Base-by-base conservation (phyloP, 331 rosid genomes). In the Acacia concinna region DNA sequence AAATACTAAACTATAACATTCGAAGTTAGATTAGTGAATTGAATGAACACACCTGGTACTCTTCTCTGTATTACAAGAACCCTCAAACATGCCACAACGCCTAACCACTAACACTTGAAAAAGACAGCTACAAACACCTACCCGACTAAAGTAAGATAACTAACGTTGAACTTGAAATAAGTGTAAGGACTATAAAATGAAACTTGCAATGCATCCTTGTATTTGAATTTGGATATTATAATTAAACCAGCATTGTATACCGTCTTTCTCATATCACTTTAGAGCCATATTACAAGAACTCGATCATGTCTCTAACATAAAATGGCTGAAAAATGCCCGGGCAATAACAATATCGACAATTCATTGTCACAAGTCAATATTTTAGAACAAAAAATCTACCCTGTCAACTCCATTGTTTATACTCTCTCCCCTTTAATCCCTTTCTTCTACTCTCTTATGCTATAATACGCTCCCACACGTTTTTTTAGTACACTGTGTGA, bases 391-490 rank as follows among this genome's bases (percentile, higher is more conserved):
- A 68, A 41, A 41, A 38, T 11, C 25, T 40, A 68, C 52, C n/a
- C 72, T 1, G 20, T 28, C 21, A 40, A 4, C 72, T 38, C 51
- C 73, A 68, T 1, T 12, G 73, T 41, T 23, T 40, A 46, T 21
- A 23, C 52, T 40, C 18, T 13, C 52, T 40, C 15, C 52, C 35
- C 52, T 11, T 15, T 69, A 27, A 43, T 25, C n/a, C 38, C 73
- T 68, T 68, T 68, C 73, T 68, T 68, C 73, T 66, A 21, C 73
- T 40, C 27, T 40, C 72, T 67, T 20, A 21, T n/a, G 31, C 51
- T 38, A 37, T 67, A 38, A 38, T n/a, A 32, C 72, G 72, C 31
- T 12, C 73, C 34, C 44, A 68, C 72, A 17, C 52, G 1, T n/a
- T 12, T 67, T 38, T 35, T 0, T 1, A 13, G 4, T 27, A 27